Evolutionary conservation across 257 asterid species (phyloP), one percentile per base, ranked within the genome.

Genomic region (Nicotiana noctiflora): DNA sequence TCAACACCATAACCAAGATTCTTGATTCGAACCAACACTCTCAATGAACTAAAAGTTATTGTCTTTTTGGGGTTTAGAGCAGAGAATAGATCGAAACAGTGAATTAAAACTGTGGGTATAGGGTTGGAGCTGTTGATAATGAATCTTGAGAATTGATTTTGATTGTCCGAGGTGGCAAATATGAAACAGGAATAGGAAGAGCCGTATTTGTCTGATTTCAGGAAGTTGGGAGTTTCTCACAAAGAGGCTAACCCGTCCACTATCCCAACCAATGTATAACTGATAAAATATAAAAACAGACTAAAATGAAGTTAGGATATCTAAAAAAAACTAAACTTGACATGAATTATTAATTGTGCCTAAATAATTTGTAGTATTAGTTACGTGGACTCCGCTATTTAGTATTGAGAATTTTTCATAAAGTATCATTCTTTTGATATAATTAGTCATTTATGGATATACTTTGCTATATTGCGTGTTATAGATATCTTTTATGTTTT

Each of bases 1-100:
- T 80, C 23, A 67, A 75, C 66, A 52, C 29, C 83, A 83, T 34
- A 68, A 59, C 78, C 82, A 77, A 21, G 51, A 27, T 65, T 79
- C 18, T 61, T 52, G 74, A 72, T 72, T 72, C 46, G 37, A 11
- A 72, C 3, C 37, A 72, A 46, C 60, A 6, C 61, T 17, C 9
- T 17, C 62, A 56, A 65, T 65, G 49, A 65, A 23, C 46, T 15
- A 15, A 64, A 31, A 37, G 5, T 40, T 67, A 34, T 9, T 18
- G 75, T 34, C 29, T 15, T 63, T 63, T 29, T 64, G 18, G 21
- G 21, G 13, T 64, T 31, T 17, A 65, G 25, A 65, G 15, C 60
- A 12, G 23, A 46, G 37, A 65, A 65, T 32, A 32, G 15, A 65
- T 65, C 2, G 44, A 31, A 17, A 6, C 51, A 37, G 75, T 32